Percentiles rank a stretch among this genome's conserved stretches.
Conservation (phyloP, 805 yeast species). For the Ogataea glucozyma region DNA sequence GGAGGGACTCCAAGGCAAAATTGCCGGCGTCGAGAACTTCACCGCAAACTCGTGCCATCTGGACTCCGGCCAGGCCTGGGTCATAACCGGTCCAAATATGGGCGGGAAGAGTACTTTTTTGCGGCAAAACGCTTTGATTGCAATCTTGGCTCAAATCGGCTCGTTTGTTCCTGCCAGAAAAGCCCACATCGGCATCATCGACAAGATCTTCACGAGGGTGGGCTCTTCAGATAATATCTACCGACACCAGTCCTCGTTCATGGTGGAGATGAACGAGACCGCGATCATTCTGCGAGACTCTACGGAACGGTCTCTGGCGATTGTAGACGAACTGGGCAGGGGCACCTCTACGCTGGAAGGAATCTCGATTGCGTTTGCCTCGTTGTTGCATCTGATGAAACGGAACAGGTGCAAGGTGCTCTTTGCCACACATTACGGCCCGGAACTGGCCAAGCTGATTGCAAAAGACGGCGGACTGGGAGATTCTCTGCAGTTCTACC, state of each 20-base stretch:
- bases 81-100: constrained; percentile 91
- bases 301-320: constrained; percentile 66
- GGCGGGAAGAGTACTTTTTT: constrained; percentile 81
- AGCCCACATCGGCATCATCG: constrained; percentile 72
- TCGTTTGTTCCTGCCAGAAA: constrained; percentile 66
- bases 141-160: constrained; percentile 73
- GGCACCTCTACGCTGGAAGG: constrained; percentile 90
- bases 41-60: constrained; percentile 45
- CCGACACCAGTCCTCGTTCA: constrained; percentile 81
- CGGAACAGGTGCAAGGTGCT: constrained; percentile 66
- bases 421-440: constrained; percentile 89
- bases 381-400: constrained; percentile 55
- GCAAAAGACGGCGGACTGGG: constrained; percentile 29
- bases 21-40: constrained; percentile 45
- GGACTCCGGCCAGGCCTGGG: constrained; percentile 42
- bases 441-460: constrained; percentile 48
- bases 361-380: constrained; percentile 78
- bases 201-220: constrained; percentile 74
- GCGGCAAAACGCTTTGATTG: constrained; percentile 69
- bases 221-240: constrained; percentile 84
- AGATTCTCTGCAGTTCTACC: constrained; percentile 27
- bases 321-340: constrained; percentile 86
- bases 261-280: constrained; percentile 91
- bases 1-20: constrained; percentile 54
- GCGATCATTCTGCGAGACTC: constrained; percentile 66